Base-by-base conservation (phyloP, 805 yeast species). In the Nakazawaea pomicola region DNA sequence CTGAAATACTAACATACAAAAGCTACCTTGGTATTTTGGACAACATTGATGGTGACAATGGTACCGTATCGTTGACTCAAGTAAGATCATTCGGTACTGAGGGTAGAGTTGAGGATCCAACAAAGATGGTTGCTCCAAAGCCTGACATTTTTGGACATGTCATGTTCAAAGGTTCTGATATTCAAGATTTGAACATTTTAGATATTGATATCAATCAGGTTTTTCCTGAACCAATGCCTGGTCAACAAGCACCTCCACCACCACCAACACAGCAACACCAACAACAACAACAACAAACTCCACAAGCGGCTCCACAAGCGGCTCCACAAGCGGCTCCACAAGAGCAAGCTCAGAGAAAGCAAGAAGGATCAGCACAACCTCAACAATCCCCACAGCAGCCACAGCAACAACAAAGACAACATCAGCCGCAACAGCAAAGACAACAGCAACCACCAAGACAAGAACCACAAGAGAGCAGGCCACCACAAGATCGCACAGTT, bases 81-180 rank as follows among this genome's bases (percentile, higher is more conserved):
- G 98, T 91, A 36, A 73, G 87, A 46, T 79, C 88, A 38, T 81
- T 81, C 50, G 99, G 98, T 41, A 85, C 97, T 16, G 98, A 91
- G 61, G 96, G 95, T 23, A 76, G 98, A 54, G 70, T 83, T 50
- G 64, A 67, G 11, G 88, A 83, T 58, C 82, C 85, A 3, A 66
- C 72, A 12, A 70, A 74, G 48, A 95, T 87, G 59, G 79, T 88
- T 30, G 73, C 77, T 42, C 80, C 86, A 15, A 62, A 69, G n/a
- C 71, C 69, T 28, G 78, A 72, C 32, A 72, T 82, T 12, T 86
- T 78, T 61, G 90, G 85, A 20, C 76, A 74, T 43, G 87, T 93
- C 38, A 85, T 83, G 41, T 84, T 93, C 60, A 78, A 90, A 51
- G 99, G 99, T 29, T 77, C 85, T 19, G 97, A 91, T 53, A 97